Percentiles rank a stretch among this genome's conserved stretches.
Evolutionary conservation across 2,329 filamentous ascomycete genomes (phyloP).

Genomic region (Mollisiaceae sp.): DNA sequence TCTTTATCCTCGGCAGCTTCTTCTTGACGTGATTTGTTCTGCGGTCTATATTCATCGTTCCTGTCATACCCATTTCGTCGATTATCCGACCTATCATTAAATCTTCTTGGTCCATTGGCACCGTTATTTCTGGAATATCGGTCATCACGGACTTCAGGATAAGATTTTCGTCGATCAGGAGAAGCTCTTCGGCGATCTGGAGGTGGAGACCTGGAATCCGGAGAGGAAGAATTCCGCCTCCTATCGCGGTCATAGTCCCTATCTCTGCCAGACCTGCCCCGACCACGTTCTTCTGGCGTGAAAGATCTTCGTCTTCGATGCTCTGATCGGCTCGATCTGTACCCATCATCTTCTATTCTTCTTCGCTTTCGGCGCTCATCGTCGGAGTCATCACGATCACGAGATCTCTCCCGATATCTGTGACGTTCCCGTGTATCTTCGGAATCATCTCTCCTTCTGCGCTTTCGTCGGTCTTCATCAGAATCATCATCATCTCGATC

Average conservation of each 20-base stretch:
- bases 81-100: too few species aligned
- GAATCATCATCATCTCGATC: constrained; percentile 31
- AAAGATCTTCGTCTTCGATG: constrained; percentile 50
- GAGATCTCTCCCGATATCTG: constrained; percentile 44
- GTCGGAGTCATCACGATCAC: constrained; percentile 40
- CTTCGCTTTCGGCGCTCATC: constrained; percentile 41
- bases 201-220: not conserved
- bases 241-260: constrained; percentile 28
- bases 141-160: too few species aligned
- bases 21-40: constrained; percentile 28
- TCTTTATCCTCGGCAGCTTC: constrained; percentile 45
- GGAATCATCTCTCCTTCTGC: constrained; percentile 42
- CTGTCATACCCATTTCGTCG: constrained; percentile 27
- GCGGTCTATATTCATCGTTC: constrained; percentile 37
- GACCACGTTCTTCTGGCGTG: constrained; percentile 38
- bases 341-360: constrained; percentile 43
- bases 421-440: constrained; percentile 39
- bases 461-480: constrained; percentile 49
- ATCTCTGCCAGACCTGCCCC: constrained; percentile 28
- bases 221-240: not conserved
- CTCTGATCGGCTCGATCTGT: constrained; percentile 44
- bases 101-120: too few species aligned
- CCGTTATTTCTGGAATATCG: too few species aligned
- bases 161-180: not conserved
- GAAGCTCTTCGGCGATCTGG: constrained; percentile 4